These are phyloP conservation scores for Alnus rubra DNA, from an alignment of 306 rosid genomes.

Conservation along the genomic window DNA sequence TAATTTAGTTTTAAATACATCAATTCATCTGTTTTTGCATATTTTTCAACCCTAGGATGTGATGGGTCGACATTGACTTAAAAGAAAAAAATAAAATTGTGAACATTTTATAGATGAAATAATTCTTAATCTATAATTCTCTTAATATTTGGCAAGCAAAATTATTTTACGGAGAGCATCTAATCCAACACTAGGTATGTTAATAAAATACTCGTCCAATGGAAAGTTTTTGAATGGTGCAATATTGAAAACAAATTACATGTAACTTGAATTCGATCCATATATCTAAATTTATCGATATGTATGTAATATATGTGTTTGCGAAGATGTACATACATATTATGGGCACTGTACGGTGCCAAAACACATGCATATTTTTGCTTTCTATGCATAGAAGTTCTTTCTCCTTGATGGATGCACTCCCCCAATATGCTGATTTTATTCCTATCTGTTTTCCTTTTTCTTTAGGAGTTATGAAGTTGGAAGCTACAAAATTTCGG, in stretches of 20 bases:
- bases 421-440: neutral
- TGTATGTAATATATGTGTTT: neutral
- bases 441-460: neutral
- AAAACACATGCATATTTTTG: neutral
- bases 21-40: too few relatives aligned
- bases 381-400: neutral
- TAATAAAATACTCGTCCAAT: neutral
- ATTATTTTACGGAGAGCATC: neutral
- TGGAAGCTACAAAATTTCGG: conserved; percentile 86
- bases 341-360: neutral
- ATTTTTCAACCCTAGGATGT: too few relatives aligned
- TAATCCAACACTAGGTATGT: neutral
- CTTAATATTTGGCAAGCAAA: neutral
- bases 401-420: neutral
- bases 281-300: neutral
- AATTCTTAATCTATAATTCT: neutral
- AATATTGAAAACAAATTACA: neutral
- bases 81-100: too few relatives aligned
- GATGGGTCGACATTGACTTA: too few relatives aligned
- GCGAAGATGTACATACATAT: too few relatives aligned
- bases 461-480: conserved; percentile 80
- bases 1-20: too few relatives aligned
- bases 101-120: neutral
- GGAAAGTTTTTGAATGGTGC: neutral
- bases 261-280: too few relatives aligned